Conservation (phyloP, 225 moss, liverwort and hornwort species). For the Asterella californica region DNA sequence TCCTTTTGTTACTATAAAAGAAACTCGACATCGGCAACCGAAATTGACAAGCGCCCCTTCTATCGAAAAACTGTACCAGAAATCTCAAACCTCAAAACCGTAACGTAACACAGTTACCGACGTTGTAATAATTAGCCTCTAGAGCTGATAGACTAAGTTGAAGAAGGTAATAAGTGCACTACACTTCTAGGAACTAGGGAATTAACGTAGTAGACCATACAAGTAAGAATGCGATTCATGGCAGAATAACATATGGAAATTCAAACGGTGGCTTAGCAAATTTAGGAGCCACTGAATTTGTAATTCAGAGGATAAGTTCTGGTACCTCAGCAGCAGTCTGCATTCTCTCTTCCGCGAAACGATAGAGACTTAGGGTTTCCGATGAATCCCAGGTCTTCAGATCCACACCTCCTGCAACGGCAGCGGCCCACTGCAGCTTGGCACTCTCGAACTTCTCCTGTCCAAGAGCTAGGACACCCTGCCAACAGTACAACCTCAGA, state of each 20-base stretch:
- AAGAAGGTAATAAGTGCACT: no score
- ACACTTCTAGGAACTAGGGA: no score
- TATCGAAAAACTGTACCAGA: no score
- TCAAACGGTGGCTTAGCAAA: no score
- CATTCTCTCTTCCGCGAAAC: constrained; percentile 50
- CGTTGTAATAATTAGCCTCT: no score
- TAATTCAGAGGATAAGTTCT: not conserved
- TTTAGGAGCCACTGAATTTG: not conserved
- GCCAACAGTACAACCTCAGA: constrained; percentile 12
- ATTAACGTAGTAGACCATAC: no score
- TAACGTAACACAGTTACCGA: no score
- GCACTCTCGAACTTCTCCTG: constrained; percentile 61
- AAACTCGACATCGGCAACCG: not conserved
- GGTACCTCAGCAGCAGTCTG: constrained; percentile 53
- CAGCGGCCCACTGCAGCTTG: constrained; percentile 52
- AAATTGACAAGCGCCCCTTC: not conserved
- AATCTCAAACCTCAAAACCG: no score
- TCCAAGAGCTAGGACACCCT: constrained; percentile 55
- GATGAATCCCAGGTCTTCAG: constrained; percentile 49
- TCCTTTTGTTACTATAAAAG: not conserved
- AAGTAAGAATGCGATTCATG: no score
- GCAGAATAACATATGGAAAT: no score
- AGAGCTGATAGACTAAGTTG: no score
- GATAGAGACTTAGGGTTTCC: constrained; percentile 41
- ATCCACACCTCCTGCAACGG: constrained; percentile 44